Percentiles rank a stretch among this genome's conserved stretches.
Evolutionary conservation across 1,284 basidiomycete species (phyloP).

Genomic region (Ustilago bromivora): DNA sequence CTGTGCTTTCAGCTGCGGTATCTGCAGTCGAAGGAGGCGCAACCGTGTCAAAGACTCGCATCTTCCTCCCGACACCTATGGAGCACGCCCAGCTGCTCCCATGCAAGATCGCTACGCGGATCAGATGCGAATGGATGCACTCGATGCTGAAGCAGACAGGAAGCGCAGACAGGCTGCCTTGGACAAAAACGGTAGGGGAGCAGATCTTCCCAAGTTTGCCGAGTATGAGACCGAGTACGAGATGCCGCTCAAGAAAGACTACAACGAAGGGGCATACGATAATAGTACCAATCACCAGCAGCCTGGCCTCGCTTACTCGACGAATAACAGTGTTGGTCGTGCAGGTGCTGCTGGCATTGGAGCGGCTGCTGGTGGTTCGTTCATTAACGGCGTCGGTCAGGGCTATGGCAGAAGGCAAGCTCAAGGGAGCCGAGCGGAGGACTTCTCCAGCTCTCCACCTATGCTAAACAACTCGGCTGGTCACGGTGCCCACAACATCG

Average conservation of each 20-base stretch:
- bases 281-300: conserved; percentile 34
- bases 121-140: conserved; percentile 66
- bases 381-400: conserved; percentile 55
- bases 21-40: conserved; percentile 49
- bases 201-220: conserved; percentile 64
- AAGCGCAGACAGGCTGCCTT: conserved; percentile 51
- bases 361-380: conserved; percentile 31
- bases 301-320: conserved; percentile 46
- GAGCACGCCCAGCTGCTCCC: conserved; percentile 23
- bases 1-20: conserved; percentile 59
- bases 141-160: conserved; percentile 60
- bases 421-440: conserved; percentile 27
- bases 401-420: conserved; percentile 52
- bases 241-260: conserved; percentile 60
- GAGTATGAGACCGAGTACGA: conserved; percentile 64
- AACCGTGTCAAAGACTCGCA: conserved; percentile 53
- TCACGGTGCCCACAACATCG: conserved; percentile 43
- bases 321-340: conserved; percentile 31
- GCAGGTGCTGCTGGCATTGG: conserved; percentile 23
- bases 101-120: conserved; percentile 45
- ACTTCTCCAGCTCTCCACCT: conserved; percentile 34
- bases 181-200: conserved; percentile 18
- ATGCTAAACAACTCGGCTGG: conserved; percentile 54
- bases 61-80: conserved; percentile 37
- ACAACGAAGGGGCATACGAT: conserved; percentile 47